A percentile compares a stretch with the other conserved stretches of the same genome.
phyloP scores from a whole-genome alignment of 1,284 basidiomycete species.

The Ceratobasidium sp. region DNA sequence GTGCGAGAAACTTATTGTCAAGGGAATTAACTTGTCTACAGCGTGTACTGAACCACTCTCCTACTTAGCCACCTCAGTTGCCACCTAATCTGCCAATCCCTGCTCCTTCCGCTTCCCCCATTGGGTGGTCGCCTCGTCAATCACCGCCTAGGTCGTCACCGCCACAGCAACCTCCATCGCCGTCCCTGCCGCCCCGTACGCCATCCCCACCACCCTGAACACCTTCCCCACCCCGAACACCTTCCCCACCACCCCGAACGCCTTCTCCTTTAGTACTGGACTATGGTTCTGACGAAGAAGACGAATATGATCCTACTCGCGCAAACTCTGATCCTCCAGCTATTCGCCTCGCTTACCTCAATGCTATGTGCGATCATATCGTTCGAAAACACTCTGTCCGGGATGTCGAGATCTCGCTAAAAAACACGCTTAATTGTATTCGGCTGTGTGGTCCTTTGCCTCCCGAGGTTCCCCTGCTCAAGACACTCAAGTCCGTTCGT shows the following conservation, averaged over 20 bases:
- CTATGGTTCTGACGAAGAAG: background rate
- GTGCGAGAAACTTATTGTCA: no score
- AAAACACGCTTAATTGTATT: slow-evolving; percentile 11
- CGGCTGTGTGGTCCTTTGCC: slow-evolving; percentile 2
- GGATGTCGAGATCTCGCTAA: background rate
- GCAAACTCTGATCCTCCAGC: background rate
- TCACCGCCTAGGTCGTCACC: no score
- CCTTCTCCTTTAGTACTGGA: background rate
- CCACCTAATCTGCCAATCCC: no score
- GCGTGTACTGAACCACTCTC: background rate
- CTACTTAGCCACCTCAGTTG: background rate
- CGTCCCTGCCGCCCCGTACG: background rate
- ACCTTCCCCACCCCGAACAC: background rate
- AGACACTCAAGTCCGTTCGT: slow-evolving; percentile 11
- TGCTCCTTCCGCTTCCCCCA: no score
- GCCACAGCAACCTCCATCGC: background rate
- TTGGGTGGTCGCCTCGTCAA: no score
- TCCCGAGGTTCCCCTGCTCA: background rate
- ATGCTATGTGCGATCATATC: slow-evolving; percentile 23
- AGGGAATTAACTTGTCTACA: no score
- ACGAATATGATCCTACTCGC: background rate
- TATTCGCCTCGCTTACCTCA: background rate
- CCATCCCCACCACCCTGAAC: background rate
- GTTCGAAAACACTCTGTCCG: background rate
- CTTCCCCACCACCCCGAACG: background rate